These are phyloP conservation scores for Aurinia saxatilis DNA, from an alignment of 345 rosid genomes.

Conservation along the genomic window DNA sequence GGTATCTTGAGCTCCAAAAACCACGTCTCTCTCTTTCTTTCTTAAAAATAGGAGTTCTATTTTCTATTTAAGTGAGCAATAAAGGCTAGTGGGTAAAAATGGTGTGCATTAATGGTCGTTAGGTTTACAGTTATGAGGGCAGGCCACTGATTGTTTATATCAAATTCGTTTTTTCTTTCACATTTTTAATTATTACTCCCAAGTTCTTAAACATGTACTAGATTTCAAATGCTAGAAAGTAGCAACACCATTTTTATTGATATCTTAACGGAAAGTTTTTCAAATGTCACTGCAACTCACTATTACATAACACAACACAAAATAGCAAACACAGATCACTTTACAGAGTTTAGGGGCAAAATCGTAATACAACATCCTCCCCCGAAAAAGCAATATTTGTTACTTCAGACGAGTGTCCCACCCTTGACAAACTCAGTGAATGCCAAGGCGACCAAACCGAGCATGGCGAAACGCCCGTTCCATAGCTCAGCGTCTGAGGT, in stretches of 20 bases:
- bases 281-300: background rate
- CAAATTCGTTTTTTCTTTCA: background rate
- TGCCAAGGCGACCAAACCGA: conserved; percentile 72
- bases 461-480: conserved; percentile 85
- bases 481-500: conserved; percentile 76
- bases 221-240: no score
- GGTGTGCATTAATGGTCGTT: background rate
- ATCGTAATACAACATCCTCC: background rate
- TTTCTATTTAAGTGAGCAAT: background rate
- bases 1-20: no score
- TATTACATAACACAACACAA: background rate
- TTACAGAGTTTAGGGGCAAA: conserved; percentile 10
- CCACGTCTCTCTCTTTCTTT: no score
- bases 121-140: background rate
- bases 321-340: background rate
- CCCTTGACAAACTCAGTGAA: conserved; percentile 69
- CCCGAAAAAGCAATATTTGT: background rate
- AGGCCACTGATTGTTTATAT: background rate
- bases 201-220: no score
- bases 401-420: conserved; percentile 39
- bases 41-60: no score
- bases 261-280: background rate
- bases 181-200: background rate
- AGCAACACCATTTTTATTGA: no score
- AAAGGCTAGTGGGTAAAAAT: background rate